These are phyloP conservation scores for Phaseolus lunatus DNA, from an alignment of 306 rosid genomes.

Conservation along the genomic window DNA sequence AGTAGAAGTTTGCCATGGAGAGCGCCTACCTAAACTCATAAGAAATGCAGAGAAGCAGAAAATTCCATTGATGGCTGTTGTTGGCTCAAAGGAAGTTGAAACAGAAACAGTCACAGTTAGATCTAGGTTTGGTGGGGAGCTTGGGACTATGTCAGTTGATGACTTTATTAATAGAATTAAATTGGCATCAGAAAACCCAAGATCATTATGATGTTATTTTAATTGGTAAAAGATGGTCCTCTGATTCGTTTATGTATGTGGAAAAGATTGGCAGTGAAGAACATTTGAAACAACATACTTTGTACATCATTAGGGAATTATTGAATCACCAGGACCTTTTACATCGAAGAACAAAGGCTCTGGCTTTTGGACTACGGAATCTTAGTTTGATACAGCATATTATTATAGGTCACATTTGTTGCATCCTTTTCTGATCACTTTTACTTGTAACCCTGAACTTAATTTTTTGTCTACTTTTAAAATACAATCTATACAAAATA, in stretches of 20 bases:
- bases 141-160: slow-evolving; percentile 79
- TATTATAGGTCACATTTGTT: not conserved
- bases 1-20: slow-evolving; percentile 85
- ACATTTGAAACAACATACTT: not conserved
- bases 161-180: slow-evolving; percentile 77
- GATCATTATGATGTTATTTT: slow-evolving; percentile 55
- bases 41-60: slow-evolving; percentile 95
- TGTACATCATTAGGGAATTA: not conserved
- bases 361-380: not conserved
- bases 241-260: slow-evolving; percentile 14
- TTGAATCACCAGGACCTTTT: not conserved
- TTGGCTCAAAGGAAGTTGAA: slow-evolving; percentile 89
- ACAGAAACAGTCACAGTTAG: slow-evolving; percentile 75
- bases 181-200: slow-evolving; percentile 58
- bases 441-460: not conserved
- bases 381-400: not conserved
- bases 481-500: not conserved
- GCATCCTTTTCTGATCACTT: not conserved
- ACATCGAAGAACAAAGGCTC: slow-evolving; percentile 1
- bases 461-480: not conserved
- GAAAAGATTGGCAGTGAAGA: not conserved
- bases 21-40: slow-evolving; percentile 90
- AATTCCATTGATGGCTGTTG: slow-evolving; percentile 96
- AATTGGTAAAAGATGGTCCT: slow-evolving; percentile 5
- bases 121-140: slow-evolving; percentile 87